Percentiles rank a stretch among this genome's conserved stretches.
phyloP scores from a whole-genome alignment of 176 grass and related monocot genomes.

The Cenchrus fungigraminus region DNA sequence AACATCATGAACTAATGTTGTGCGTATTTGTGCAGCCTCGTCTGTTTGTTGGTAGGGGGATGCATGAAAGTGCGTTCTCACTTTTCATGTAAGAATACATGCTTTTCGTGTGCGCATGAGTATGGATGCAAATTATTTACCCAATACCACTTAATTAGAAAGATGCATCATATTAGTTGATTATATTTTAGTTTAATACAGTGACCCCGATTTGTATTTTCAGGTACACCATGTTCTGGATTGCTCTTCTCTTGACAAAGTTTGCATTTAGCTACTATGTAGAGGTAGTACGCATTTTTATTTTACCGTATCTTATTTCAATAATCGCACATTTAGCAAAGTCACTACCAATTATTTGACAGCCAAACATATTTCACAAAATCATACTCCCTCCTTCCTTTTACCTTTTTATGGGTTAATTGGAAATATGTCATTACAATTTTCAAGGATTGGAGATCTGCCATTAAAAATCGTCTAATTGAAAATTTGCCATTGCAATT shows the following conservation, averaged over 20 bases:
- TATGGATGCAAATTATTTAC: too few relatives aligned
- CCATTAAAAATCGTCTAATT: too few relatives aligned
- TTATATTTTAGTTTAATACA: conserved; percentile 19
- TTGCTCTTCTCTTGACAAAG: conserved; percentile 80
- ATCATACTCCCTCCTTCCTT: neutral
- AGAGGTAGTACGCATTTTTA: conserved; percentile 56
- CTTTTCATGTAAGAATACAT: conserved; percentile 86
- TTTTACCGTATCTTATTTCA: conserved; percentile 25
- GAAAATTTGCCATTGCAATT: too few relatives aligned
- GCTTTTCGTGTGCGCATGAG: neutral
- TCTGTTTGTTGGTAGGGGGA: conserved; percentile 91
- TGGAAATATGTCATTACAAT: too few relatives aligned
- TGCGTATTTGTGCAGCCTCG: conserved; percentile 62
- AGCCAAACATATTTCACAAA: conserved; percentile 25
- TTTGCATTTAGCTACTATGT: conserved; percentile 93
- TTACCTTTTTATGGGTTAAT: too few relatives aligned
- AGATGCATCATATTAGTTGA: neutral
- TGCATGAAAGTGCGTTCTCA: conserved; percentile 93
- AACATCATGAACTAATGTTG: conserved; percentile 31
- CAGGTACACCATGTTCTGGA: conserved; percentile 97
- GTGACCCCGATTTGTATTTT: conserved; percentile 27
- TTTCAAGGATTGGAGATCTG: too few relatives aligned
- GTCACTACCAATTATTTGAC: neutral
- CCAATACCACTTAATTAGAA: too few relatives aligned
- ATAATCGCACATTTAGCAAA: neutral